Conservation (phyloP, 805 yeast genomes). For the Lipomyces lipofer region DNA sequence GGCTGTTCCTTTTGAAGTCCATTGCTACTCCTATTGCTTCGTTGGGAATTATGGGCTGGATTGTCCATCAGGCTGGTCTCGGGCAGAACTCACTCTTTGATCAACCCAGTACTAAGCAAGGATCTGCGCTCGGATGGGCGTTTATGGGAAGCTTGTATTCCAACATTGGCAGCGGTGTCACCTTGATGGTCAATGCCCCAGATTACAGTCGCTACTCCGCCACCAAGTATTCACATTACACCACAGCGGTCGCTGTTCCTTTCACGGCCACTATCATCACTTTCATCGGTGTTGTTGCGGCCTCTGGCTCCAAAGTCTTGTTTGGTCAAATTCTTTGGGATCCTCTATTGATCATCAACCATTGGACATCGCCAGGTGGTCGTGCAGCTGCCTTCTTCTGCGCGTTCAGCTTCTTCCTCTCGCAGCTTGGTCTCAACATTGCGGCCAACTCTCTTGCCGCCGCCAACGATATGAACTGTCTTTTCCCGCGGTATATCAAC, state of each 20-base stretch:
- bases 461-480: conserved; percentile 46
- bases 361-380: conserved; percentile 43
- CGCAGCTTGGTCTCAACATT: conserved; percentile 37
- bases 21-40: conserved; percentile 80
- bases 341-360: conserved; percentile 36
- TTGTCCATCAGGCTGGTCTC: conserved; percentile 41
- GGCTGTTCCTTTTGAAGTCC: conserved; percentile 81
- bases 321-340: conserved; percentile 30
- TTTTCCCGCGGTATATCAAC: conserved; percentile 49
- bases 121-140: conserved; percentile 43
- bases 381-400: conserved; percentile 49
- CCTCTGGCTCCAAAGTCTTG: conserved; percentile 26
- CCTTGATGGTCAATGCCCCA: conserved; percentile 45
- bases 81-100: conserved; percentile 13
- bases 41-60: conserved; percentile 79
- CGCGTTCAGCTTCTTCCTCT: conserved; percentile 44
- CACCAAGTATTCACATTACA: conserved; percentile 38
- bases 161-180: conserved; percentile 44
- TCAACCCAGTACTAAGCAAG: conserved; percentile 32
- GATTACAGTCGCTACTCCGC: conserved; percentile 47
- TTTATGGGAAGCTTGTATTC: conserved; percentile 45
- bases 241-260: conserved; percentile 22
- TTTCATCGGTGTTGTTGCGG: conserved; percentile 26
- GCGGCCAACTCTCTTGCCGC: conserved; percentile 45
- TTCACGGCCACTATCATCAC: conserved; percentile 18